These are phyloP conservation scores for Endocladia muricata DNA, from an alignment of 31 red algal species.

Conservation along the genomic window DNA sequence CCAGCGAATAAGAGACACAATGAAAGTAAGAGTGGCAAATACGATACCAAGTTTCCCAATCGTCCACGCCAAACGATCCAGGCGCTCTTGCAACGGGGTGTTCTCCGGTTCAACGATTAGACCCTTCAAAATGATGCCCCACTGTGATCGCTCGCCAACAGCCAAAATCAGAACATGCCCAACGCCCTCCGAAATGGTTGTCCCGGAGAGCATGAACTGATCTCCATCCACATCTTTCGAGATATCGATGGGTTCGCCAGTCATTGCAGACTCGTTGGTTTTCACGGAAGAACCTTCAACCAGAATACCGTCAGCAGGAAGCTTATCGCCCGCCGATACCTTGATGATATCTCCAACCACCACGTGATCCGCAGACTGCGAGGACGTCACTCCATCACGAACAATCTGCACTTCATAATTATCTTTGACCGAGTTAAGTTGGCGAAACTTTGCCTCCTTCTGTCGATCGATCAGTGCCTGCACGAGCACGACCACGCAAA, in stretches of 20 bases:
- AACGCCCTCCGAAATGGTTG: conserved; percentile 79
- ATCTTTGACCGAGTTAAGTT: conserved; percentile 90
- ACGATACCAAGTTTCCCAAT: conserved; percentile 87
- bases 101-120: conserved; percentile 78
- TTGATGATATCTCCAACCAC: conserved; percentile 91
- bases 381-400: conserved; percentile 42
- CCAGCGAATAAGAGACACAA: conserved; percentile 75
- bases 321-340: conserved; percentile 76
- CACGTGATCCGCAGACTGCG: conserved; percentile 54
- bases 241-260: conserved; percentile 84
- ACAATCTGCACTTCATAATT: conserved; percentile 72
- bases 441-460: conserved; percentile 79
- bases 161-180: conserved; percentile 71
- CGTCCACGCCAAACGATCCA: conserved; percentile 71
- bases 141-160: conserved; percentile 75
- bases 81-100: conserved; percentile 78
- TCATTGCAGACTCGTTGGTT: conserved; percentile 92
- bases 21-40: conserved; percentile 69
- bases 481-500: conserved; percentile 70
- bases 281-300: conserved; percentile 59
- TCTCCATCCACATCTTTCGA: conserved; percentile 60
- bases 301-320: conserved; percentile 81
- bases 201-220: conserved; percentile 85
- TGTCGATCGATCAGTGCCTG: conserved; percentile 69
- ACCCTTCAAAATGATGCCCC: conserved; percentile 82